Percentiles rank a stretch among this genome's conserved stretches.
phyloP scores from a whole-genome alignment of 305 asterid species.

The Petunia hybrid region DNA sequence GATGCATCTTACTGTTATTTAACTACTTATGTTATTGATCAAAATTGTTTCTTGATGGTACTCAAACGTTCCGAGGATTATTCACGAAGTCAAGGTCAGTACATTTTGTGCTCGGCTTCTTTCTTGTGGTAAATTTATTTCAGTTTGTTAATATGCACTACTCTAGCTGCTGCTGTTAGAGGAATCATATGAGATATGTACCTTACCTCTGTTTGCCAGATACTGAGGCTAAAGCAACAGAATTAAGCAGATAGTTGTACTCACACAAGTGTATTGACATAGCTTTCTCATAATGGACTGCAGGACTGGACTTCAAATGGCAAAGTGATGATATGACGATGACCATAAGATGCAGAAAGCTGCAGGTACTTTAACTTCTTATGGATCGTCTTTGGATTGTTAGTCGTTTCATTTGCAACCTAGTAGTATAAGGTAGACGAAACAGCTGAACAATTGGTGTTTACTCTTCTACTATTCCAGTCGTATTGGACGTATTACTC shows the following conservation, averaged over 20 bases:
- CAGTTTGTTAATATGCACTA: background rate
- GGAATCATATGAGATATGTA: background rate
- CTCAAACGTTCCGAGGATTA: background rate
- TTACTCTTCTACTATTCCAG: background rate
- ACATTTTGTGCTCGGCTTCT: background rate
- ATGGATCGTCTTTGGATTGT: background rate
- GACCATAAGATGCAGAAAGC: conserved; percentile 45
- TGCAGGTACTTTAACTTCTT: conserved; percentile 43
- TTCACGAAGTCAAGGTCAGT: background rate
- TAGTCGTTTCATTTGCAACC: background rate
- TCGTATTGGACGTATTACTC: background rate
- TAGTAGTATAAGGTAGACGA: background rate
- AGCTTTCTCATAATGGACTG: no score
- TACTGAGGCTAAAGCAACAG: conserved; percentile 14
- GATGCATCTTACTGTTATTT: background rate
- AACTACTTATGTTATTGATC: background rate
- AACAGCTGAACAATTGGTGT: background rate
- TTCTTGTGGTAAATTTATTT: background rate
- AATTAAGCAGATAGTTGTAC: conserved; percentile 14
- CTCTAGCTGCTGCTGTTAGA: background rate
- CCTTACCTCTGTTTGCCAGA: background rate
- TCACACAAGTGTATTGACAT: no score
- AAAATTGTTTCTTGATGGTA: background rate
- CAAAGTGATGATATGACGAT: conserved; percentile 23
- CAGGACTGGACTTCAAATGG: conserved; percentile 39